Evolutionary conservation across 1,139 yeast genomes (phyloP).

Genomic region (Arxiozyma bovina): DNA sequence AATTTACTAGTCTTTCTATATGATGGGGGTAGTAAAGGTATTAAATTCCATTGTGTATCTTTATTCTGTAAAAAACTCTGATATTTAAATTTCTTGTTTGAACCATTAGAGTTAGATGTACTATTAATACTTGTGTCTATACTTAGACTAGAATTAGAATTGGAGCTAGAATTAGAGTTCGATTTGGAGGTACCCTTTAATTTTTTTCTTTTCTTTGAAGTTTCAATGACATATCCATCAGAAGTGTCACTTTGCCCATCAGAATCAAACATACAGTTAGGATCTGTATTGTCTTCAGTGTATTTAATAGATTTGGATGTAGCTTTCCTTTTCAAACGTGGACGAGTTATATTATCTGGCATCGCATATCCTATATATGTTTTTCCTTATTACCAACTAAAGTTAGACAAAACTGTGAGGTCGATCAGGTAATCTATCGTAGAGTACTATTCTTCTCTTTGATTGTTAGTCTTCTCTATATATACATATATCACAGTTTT

Average conservation of each 20-base stretch:
- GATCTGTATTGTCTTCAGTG: neutral
- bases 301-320: neutral
- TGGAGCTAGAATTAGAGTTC: neutral
- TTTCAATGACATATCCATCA: neutral
- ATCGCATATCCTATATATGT: neutral
- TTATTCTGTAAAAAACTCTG: conserved; percentile 22
- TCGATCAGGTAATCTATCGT: neutral
- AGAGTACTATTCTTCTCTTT: no score
- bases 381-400: neutral
- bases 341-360: neutral
- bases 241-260: neutral
- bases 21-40: conserved; percentile 27
- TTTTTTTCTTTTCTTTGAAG: neutral
- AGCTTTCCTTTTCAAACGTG: neutral
- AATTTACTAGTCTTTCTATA: conserved; percentile 25
- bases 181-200: neutral
- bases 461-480: neutral
- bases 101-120: neutral
- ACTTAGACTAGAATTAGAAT: neutral
- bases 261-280: neutral
- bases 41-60: conserved; percentile 25
- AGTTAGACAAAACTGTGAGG: neutral
- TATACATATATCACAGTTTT: no score
- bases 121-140: neutral
- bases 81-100: conserved; percentile 8